phyloP scores from a whole-genome alignment of 1,284 basidiomycete species.

The Caloboletus inedulis region DNA sequence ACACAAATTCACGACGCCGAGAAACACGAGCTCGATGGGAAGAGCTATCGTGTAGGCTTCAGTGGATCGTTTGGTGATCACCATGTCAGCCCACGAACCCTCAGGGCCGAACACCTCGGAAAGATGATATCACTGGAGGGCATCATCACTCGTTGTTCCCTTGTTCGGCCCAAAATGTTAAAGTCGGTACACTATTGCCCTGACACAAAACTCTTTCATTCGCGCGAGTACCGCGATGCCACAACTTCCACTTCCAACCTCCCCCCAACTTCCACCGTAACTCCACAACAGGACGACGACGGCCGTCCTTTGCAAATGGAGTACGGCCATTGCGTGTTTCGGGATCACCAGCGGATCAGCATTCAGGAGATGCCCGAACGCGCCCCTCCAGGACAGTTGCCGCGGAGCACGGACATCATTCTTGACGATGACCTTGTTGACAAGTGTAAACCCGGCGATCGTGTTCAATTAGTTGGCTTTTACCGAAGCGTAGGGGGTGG shows the following conservation, averaged over 20 bases:
- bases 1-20: slow-evolving; percentile 73
- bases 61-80: slow-evolving; percentile 99
- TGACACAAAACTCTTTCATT: slow-evolving; percentile 80
- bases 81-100: slow-evolving; percentile 93
- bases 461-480: slow-evolving; percentile 94
- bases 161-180: slow-evolving; percentile 98
- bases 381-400: slow-evolving; percentile 95
- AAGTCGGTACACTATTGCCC: slow-evolving; percentile 96
- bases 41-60: slow-evolving; percentile 87
- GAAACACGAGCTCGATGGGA: slow-evolving; percentile 81
- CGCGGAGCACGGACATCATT: slow-evolving; percentile 93
- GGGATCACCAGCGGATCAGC: slow-evolving; percentile 95
- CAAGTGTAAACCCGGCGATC: slow-evolving; percentile 96
- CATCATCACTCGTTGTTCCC: slow-evolving; percentile 96
- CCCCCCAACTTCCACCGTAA: slow-evolving; percentile 88
- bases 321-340: slow-evolving; percentile 89
- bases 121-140: slow-evolving; percentile 98
- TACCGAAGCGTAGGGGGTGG: slow-evolving; percentile 94
- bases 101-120: slow-evolving; percentile 85
- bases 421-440: slow-evolving; percentile 97
- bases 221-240: slow-evolving; percentile 90
- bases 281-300: slow-evolving; percentile 90
- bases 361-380: slow-evolving; percentile 99
- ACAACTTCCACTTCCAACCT: slow-evolving; percentile 82
- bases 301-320: slow-evolving; percentile 88